Evolutionary conservation across 352 stramenopile genomes (phyloP), one percentile per base, ranked within the genome.

Genomic region (Globisporangium megalacanthum): DNA sequence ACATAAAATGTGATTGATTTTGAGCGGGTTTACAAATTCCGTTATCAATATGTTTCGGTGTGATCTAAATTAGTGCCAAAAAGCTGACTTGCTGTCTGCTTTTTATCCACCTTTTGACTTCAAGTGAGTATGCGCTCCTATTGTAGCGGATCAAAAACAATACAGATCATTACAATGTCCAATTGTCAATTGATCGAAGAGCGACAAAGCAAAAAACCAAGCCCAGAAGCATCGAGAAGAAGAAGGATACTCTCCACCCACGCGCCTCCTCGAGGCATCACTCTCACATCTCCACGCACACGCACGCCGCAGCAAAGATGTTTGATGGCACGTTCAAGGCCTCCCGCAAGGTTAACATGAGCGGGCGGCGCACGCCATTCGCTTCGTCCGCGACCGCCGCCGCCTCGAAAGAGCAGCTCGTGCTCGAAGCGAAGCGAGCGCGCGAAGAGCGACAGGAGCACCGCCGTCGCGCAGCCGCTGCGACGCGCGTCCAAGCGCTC

Each of bases 241-340:
- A 37, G 33, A 37, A 37, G 33, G 5, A 37, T 37, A 4, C 33
- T 8, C 5, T 8, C 5, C 4, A 8, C 41, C n/a, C 22, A 5
- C 44, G 22, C 6, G 22, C 44, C 6, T 13, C 15, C 3, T 14
- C 44, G 44, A 49, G 2, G 19, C 17, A 25, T 19, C 20, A 19
- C n/a, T 2, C 46, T 2, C 46, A 36, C 22, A 2, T 20, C 0
- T 25, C 4, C 46, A 19, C 22, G 11, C 11, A 19, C 46, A 14
- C 20, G 14, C 46, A 8, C 13, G 3, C 13, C n/a, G 15, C 10
- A 6, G 17, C 10, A 5, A 42, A 15, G 3, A 90, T 90, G 80
- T 90, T 90, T 46, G 80, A 90, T 56, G 80, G 80, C 22, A 83
- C 69, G 58, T 88, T 90, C 66, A 86, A 86, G 62, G 54, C 69